Evolutionary conservation across 257 asterid genomes (phyloP).

Genomic region (Ligustrum vulgare): DNA sequence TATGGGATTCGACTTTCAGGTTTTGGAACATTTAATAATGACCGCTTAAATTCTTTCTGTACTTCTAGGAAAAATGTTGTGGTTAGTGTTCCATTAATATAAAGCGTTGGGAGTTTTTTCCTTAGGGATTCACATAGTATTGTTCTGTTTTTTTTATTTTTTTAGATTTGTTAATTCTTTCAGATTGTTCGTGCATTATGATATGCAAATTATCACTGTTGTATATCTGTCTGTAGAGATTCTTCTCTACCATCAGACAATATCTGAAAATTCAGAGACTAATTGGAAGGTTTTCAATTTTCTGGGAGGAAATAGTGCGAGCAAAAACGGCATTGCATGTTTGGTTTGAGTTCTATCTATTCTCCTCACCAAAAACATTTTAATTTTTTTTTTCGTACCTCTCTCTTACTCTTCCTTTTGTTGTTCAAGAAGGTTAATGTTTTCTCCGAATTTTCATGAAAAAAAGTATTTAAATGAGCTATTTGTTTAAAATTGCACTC

Average conservation of each 20-base stretch:
- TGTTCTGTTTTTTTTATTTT: neutral
- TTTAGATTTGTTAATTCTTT: neutral
- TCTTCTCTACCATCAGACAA: slow-evolving; percentile 12
- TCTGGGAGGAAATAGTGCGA: too few species aligned
- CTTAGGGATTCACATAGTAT: slow-evolving; percentile 1
- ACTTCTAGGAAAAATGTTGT: slow-evolving; percentile 36
- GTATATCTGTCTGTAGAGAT: slow-evolving; percentile 9
- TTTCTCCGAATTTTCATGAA: too few species aligned
- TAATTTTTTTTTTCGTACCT: too few species aligned
- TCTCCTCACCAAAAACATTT: too few species aligned
- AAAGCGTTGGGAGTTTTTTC: slow-evolving; percentile 21
- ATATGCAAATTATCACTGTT: neutral
- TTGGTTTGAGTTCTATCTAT: neutral
- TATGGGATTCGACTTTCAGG: slow-evolving; percentile 76
- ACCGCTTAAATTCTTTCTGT: slow-evolving; percentile 51
- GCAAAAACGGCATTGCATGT: neutral
- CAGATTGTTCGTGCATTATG: neutral
- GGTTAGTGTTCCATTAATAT: slow-evolving; percentile 43
- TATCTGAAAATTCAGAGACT: neutral
- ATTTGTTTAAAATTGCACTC: too few species aligned
- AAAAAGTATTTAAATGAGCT: too few species aligned
- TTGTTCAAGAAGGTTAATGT: too few species aligned
- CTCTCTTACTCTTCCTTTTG: neutral
- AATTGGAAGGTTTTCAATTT: neutral
- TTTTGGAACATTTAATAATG: slow-evolving; percentile 60